phyloP scores from a whole-genome alignment of 2,329 filamentous ascomycete species.

The Epichloe scottii region DNA sequence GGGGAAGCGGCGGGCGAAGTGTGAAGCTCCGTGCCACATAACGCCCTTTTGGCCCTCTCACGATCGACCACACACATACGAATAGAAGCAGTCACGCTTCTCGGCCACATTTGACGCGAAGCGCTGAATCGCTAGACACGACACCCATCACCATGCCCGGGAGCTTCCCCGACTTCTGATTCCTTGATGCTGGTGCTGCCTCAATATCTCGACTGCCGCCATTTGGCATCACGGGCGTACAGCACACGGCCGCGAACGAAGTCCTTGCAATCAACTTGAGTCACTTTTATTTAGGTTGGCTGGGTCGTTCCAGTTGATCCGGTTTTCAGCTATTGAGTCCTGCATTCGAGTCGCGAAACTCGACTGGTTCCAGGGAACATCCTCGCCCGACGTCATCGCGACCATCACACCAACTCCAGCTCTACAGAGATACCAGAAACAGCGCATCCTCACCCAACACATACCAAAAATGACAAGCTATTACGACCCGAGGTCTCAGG shows the following conservation, averaged over 20 bases:
- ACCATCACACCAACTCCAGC: neutral
- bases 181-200: neutral
- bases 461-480: conserved; percentile 15
- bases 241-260: neutral
- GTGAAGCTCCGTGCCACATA: no score
- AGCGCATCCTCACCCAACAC: neutral
- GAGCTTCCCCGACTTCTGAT: neutral
- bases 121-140: neutral
- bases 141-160: neutral
- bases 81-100: neutral
- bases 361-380: neutral
- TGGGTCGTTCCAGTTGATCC: neutral
- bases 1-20: no score
- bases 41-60: no score
- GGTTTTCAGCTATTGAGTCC: neutral
- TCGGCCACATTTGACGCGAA: neutral
- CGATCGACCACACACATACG: no score
- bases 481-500: conserved; percentile 18
- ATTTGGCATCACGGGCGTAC: neutral
- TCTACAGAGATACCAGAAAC: neutral
- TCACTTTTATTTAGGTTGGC: neutral
- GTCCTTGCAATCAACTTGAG: neutral
- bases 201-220: neutral
- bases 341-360: neutral
- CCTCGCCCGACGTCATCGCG: neutral